Percentiles rank a stretch among this genome's conserved stretches.
phyloP scores from a whole-genome alignment of 192 early-diverging fungal species.

The Backusella liffmaniae region DNA sequence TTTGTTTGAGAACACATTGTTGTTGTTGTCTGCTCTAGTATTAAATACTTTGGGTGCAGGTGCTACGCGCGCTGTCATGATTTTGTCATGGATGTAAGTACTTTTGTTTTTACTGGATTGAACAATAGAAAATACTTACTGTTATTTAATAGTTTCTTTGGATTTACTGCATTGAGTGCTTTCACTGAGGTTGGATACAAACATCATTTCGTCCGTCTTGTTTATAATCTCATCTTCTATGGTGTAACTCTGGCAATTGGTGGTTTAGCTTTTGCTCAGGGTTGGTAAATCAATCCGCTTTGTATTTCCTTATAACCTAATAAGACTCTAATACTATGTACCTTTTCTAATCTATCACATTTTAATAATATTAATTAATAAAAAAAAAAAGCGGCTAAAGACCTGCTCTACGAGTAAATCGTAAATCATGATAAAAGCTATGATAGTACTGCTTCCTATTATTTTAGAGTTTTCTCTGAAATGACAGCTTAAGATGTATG shows the following conservation, averaged over 20 bases:
- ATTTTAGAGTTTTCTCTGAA: not conserved
- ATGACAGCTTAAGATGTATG: not conserved
- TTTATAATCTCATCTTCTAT: conserved; percentile 18
- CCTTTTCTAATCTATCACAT: not conserved
- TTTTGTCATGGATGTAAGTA: conserved; percentile 39
- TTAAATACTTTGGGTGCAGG: conserved; percentile 38
- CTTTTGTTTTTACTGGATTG: not conserved
- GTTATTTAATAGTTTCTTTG: conserved; percentile 15
- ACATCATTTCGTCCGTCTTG: conserved; percentile 14
- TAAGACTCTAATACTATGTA: not conserved
- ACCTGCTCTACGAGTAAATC: not conserved
- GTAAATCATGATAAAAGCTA: not conserved
- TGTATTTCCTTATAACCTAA: not conserved
- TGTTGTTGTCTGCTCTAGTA: conserved; percentile 33
- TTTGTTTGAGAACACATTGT: conserved; percentile 25
- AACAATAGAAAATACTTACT: not conserved
- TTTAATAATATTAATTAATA: conserved; percentile 1
- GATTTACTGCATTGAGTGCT: conserved; percentile 14
- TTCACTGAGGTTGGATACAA: conserved; percentile 1
- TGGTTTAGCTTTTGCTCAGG: conserved; percentile 14
- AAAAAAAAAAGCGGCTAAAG: not conserved
- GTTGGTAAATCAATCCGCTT: not conserved
- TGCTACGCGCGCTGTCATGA: conserved; percentile 26
- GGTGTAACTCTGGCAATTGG: conserved; percentile 27
- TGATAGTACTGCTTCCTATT: not conserved